phyloP scores from a whole-genome alignment of 805 yeast species.

The Komagataella populi region DNA sequence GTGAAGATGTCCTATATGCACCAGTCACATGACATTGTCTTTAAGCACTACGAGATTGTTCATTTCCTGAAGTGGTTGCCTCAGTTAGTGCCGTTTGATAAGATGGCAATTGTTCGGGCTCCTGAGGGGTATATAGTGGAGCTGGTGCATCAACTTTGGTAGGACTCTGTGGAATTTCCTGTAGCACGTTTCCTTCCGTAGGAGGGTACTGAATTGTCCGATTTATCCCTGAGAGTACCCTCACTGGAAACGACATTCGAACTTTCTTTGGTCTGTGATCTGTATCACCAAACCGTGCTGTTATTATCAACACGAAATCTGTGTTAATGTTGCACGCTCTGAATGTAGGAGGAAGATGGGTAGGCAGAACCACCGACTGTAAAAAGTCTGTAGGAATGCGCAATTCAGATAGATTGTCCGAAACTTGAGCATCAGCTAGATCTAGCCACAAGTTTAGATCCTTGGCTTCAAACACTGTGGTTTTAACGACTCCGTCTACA shows the following conservation, averaged over 20 bases:
- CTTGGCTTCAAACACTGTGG: conserved; percentile 10
- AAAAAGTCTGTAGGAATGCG: conserved; percentile 28
- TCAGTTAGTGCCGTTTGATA: neutral
- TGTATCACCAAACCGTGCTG: conserved; percentile 15
- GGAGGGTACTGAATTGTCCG: neutral
- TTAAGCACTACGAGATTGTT: neutral
- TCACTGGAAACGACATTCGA: neutral
- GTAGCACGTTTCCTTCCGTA: neutral
- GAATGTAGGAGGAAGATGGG: conserved; percentile 38
- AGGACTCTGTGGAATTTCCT: neutral
- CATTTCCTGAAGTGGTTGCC: neutral
- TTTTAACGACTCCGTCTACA: conserved; percentile 5
- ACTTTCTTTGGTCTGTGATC: neutral
- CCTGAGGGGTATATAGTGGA: neutral
- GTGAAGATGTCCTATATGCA: neutral
- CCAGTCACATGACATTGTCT: neutral
- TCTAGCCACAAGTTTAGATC: conserved; percentile 20
- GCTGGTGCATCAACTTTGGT: neutral
- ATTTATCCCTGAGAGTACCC: neutral
- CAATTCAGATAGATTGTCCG: conserved; percentile 20
- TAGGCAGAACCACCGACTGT: conserved; percentile 29
- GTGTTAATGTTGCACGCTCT: conserved; percentile 40
- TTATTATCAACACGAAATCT: conserved; percentile 22
- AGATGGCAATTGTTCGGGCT: neutral
- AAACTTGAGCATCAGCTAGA: conserved; percentile 18